Evolutionary conservation across 495 filamentous ascomycete genomes (phyloP).

Genomic region (Penicillium bialowiezense): DNA sequence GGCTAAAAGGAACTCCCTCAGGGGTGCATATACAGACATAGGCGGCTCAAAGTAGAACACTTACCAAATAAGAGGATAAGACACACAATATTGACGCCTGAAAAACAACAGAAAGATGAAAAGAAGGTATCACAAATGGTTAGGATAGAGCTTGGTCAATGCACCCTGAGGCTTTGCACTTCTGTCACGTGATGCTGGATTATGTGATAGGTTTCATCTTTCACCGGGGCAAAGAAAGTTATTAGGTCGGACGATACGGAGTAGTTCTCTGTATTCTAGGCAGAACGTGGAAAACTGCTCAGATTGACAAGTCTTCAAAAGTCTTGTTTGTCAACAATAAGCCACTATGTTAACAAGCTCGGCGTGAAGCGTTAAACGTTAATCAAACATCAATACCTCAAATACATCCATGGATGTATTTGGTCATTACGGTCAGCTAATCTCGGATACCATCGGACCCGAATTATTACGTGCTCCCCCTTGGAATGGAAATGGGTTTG

Average conservation of each 20-base stretch:
- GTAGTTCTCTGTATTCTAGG: too few species aligned
- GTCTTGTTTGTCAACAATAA: too few species aligned
- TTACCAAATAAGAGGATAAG: conserved; percentile 4
- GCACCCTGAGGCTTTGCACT: background rate
- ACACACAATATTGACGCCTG: background rate
- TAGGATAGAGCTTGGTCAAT: conserved; percentile 11
- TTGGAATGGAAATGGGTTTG: too few species aligned
- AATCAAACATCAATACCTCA: too few species aligned
- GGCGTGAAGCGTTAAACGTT: too few species aligned
- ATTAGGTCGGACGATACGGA: too few species aligned
- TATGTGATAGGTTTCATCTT: background rate
- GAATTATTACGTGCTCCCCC: background rate
- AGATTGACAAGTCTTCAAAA: too few species aligned
- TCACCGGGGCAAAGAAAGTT: too few species aligned
- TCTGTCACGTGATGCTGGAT: conserved; percentile 5
- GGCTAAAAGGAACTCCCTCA: conserved; percentile 10
- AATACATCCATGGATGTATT: too few species aligned
- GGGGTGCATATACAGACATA: background rate
- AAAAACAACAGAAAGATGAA: background rate
- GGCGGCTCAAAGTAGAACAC: background rate
- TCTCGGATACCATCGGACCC: conserved; percentile 26
- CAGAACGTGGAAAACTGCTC: too few species aligned
- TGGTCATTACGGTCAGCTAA: conserved; percentile 1
- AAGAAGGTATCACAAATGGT: conserved; percentile 4
- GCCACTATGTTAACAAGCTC: too few species aligned